Evolutionary conservation across 495 filamentous ascomycete species (phyloP), one percentile per base, ranked within the genome.

Genomic region (Lophium mytilinum): DNA sequence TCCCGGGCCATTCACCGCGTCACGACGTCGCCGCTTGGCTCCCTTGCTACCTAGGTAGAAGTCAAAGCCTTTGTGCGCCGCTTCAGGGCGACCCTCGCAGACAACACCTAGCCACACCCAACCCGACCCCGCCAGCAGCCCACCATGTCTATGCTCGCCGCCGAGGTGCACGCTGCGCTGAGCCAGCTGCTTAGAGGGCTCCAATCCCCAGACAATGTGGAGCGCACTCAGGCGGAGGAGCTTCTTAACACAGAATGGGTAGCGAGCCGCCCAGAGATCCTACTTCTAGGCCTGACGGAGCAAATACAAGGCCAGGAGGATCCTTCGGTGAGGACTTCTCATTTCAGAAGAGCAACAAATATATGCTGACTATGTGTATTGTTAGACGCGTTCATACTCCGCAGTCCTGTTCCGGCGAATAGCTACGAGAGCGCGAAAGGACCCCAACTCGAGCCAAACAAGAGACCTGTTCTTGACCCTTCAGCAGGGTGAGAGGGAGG

Each of bases 361-460:
- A 30, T 0, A 15, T 14, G 15, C 52, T 43, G 10, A 45, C n/a
- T 57, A 8, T 40, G 21, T 33, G 9, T 39, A 19, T 21, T 19
- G n/a, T 42, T 62, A 96, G 90, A 82, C 82, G 33, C 87, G 93
- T 60, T 84, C 90, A 40, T 97, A 94, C 68, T 83, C 92, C 18
- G 88, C 93, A 40, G 91, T 99, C 30, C 84, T 99, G 55, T 96
- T 99, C 73, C 85, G 94, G 63, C 82, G 90, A 68, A 95, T 96
- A 70, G 82, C 94, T 12, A 88, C 86, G 55, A 94, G 91, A 71
- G 83, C 88, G 37, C 81, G 84, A 52, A 95, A 95, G 74, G 75
- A 82, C 55, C 80, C 82, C 37, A 77, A 78, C 21, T 80, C 78
- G n/a, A 81, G 82, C 42, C 82, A 88, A 37, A 83, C 79, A 52